Base-by-base conservation (phyloP, 192 early-diverging fungal species). In the Backusella macrospora region DNA sequence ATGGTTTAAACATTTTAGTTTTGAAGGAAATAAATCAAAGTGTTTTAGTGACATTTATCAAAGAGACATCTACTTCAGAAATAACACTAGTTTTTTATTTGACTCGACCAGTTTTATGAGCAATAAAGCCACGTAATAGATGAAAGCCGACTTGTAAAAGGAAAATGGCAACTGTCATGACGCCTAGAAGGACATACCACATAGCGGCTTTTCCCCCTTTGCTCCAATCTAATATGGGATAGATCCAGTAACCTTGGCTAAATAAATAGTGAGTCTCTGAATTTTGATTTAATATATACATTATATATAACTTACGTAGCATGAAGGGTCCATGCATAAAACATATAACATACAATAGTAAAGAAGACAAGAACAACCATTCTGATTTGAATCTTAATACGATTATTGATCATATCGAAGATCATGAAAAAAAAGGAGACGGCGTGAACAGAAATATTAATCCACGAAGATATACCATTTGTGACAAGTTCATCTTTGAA, bases 141-240 rank as follows among this genome's bases (percentile, higher is more conserved):
- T 78, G 76, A 21, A 81, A n/a, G 34, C 67, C 68, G 10, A 73
- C 43, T n/a, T 70, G 46, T 9, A 81, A 15, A 46, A 70, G 37
- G 64, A 73, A 74, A 46, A 71, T 75, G 7, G 62, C 73, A n/a
- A 78, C n/a, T 2, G 74, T 62, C 39, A 81, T 48, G 6, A 52
- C 37, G 23, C 40, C 73, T 3, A 78, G 68, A 43, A 68, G 43
- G 5, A 77, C 8, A 65, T 81, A 81, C 76, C 73, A 73, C 15
- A 75, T 40, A 43, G 76, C 73, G n/a, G 80, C 73, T 15, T 23
- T 44, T 39, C 14, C n/a, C 5, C 80, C 76, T 13, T 66, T 46
- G 6, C 44, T 49, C 75, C 80, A 81, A 37, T 77, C 69, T 13
- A 81, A 49, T 59, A 81, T 78, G 3, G 47, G 39, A 64, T 81